Evolutionary conservation across 2,329 filamentous ascomycete species (phyloP).

Genomic region (Coniochaeta hoffmannii): DNA sequence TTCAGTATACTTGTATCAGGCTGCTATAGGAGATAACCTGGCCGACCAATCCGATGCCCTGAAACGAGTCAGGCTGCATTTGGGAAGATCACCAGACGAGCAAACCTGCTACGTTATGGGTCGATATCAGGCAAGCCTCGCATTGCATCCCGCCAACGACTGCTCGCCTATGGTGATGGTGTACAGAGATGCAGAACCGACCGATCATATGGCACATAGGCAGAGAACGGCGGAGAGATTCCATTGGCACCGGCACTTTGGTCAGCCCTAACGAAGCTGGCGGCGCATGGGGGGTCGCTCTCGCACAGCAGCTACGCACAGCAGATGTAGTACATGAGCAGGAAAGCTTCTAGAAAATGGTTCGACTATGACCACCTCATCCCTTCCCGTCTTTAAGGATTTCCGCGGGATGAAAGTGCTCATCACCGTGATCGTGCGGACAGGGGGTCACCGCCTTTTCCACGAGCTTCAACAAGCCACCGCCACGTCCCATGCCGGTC

Average conservation of each 20-base stretch:
- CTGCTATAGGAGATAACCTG: neutral
- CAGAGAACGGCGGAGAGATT: neutral
- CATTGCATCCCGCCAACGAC: neutral
- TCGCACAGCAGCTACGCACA: neutral
- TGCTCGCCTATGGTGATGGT: neutral
- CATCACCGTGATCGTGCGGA: neutral
- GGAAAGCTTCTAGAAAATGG: neutral
- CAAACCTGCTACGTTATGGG: neutral
- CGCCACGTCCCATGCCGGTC: neutral
- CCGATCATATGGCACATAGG: neutral
- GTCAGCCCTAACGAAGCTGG: neutral
- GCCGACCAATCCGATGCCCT: neutral
- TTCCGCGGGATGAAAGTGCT: neutral
- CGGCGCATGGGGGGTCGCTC: neutral
- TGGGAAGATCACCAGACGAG: neutral
- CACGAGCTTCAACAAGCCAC: neutral
- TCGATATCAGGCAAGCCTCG: neutral
- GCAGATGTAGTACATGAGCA: neutral
- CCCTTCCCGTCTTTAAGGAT: neutral
- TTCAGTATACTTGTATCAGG: neutral
- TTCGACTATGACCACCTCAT: neutral
- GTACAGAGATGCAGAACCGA: neutral
- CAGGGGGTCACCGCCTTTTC: neutral
- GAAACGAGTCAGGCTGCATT: neutral
- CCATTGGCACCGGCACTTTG: neutral